Base-by-base conservation (phyloP, 371 early-diverging fungal genomes). In the Mortierella sp. region DNA sequence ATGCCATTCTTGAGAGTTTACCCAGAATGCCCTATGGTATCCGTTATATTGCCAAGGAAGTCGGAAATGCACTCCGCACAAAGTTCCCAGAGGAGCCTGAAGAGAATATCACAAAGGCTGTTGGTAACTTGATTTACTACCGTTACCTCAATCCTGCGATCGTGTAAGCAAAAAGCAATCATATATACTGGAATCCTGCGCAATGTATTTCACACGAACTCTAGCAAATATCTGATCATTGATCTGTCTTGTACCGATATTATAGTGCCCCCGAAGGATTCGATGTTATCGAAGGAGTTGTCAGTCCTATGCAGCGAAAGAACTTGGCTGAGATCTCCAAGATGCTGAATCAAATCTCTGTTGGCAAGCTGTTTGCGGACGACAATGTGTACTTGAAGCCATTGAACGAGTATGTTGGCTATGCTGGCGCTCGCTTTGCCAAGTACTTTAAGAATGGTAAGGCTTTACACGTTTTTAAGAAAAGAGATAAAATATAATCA, bases 71-170 rank as follows among this genome's bases (percentile, higher is more conserved):
- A 16, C 86, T 98, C 68, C 89, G 91, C 64, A 90, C 87, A 24
- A 86, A 96, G 64, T 98, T 99, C 89, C 94, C 95, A 0, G 86
- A 92, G 1, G 93, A 94, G 73, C 88, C 91, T 8, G 92, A 95
- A 58, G 90, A 90, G 37, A 93, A 92, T 66, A 93, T 97, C 62
- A 88, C 92, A 65, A 93, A 93, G 75, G 91, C 96, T 22, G 93
- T 99, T 47, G 97, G 98, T 11, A 94, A 97, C 77, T 87, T 98
- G 74, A 93, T 99, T 47, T 99, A 97, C 86, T 97, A 97, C 85
- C 93, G 97, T 45, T 98, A 97, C 85, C 92, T 99, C 73, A 98
- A 97, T 84, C 98, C 98, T 22, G 98, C 96, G n/a, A 97, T 99
- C 72, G 92, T 96, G 91, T 94, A 88, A 88, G 91, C 30, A 30